Conservation (phyloP, 2,329 filamentous ascomycete species). For the Chaetomiaceae sp. region DNA sequence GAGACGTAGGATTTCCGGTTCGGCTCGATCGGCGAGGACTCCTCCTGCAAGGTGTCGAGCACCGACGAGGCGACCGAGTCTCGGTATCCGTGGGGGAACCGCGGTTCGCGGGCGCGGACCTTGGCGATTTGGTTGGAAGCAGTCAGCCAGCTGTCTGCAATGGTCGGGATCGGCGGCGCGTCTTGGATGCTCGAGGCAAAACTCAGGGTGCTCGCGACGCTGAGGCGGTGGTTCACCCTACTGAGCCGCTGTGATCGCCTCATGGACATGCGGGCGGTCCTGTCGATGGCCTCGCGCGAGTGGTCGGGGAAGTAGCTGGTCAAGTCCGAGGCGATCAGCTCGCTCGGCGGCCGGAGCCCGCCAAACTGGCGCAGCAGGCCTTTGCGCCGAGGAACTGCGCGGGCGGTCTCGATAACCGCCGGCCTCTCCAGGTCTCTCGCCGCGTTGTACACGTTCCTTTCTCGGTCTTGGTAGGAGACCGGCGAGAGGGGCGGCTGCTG, state of each 20-base stretch:
- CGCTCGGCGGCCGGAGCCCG: constrained; percentile 86
- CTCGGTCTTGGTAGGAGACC: constrained; percentile 64
- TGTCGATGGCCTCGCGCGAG: constrained; percentile 88
- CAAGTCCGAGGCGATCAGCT: constrained; percentile 93
- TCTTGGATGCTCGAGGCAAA: constrained; percentile 89
- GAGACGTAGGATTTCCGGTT: constrained; percentile 97
- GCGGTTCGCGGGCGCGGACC: constrained; percentile 41
- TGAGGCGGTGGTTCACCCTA: constrained; percentile 86
- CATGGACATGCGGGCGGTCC: constrained; percentile 88
- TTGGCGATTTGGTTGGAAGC: constrained; percentile 51
- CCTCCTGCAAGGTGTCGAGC: constrained; percentile 85
- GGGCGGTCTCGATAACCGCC: constrained; percentile 42
- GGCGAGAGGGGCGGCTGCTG: constrained; percentile 86
- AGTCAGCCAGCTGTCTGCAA: constrained; percentile 87
- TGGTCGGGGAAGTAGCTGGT: constrained; percentile 98
- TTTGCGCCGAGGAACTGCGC: constrained; percentile 43
- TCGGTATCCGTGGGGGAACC: constrained; percentile 61
- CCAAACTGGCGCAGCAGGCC: constrained; percentile 74
- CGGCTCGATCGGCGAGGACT: constrained; percentile 55
- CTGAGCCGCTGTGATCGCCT: constrained; percentile 86
- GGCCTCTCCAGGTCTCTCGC: constrained; percentile 55
- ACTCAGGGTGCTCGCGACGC: constrained; percentile 89
- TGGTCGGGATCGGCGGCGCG: constrained; percentile 90
- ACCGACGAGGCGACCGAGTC: constrained; percentile 87
- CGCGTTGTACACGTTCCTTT: constrained; percentile 59